A percentile compares a stretch with the other conserved stretches of the same genome.
phyloP scores from a whole-genome alignment of 2,329 filamentous ascomycete genomes.

The Tolypocladium album region DNA sequence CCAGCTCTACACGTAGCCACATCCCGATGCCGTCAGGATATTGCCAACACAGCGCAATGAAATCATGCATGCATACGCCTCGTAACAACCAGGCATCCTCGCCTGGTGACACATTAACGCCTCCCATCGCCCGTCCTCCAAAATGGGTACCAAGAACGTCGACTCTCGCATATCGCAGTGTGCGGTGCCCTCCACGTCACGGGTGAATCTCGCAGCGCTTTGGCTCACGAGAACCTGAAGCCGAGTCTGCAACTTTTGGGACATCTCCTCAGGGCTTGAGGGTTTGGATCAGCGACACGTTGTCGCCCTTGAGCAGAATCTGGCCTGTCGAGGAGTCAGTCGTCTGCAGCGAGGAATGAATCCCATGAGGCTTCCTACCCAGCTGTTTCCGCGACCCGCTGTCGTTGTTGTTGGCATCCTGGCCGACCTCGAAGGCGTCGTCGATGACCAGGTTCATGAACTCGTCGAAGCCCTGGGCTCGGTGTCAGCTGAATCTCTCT shows the following conservation, averaged over 20 bases:
- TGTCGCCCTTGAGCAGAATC: slow-evolving; percentile 81
- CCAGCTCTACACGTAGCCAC: neutral
- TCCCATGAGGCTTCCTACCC: slow-evolving; percentile 40
- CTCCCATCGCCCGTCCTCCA: neutral
- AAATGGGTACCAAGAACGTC: neutral
- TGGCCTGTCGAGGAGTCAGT: slow-evolving; percentile 48
- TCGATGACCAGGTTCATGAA: slow-evolving; percentile 99
- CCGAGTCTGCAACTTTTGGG: neutral
- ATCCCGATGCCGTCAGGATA: neutral
- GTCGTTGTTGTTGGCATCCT: slow-evolving; percentile 66
- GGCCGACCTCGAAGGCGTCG: slow-evolving; percentile 85
- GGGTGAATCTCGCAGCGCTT: neutral
- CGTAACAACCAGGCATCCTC: neutral
- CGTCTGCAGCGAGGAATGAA: neutral
- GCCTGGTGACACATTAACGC: slow-evolving; percentile 1
- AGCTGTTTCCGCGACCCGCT: slow-evolving; percentile 69
- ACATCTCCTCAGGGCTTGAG: slow-evolving; percentile 12
- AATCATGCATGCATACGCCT: slow-evolving; percentile 2
- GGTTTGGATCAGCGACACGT: slow-evolving; percentile 70
- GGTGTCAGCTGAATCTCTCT: neutral
- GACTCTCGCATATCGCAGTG: neutral
- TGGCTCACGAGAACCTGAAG: neutral
- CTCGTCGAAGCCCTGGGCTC: slow-evolving; percentile 79
- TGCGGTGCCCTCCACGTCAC: neutral
- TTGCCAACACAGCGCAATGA: neutral